Evolutionary conservation across 768 basidiomycete genomes (phyloP).

Genomic region (Boletales sp.): DNA sequence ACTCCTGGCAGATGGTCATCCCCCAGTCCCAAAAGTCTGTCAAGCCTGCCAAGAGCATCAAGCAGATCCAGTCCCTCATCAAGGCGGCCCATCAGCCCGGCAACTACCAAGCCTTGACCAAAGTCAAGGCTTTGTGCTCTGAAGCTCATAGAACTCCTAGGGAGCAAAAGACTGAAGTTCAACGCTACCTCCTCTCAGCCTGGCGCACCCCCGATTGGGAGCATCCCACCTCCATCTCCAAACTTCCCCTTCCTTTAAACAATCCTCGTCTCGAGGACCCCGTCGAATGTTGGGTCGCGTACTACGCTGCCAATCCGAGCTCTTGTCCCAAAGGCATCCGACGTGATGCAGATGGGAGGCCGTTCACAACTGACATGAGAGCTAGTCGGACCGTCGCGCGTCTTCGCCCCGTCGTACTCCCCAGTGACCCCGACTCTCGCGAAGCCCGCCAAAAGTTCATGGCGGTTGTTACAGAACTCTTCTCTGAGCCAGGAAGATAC

Average conservation of each 20-base stretch:
- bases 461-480: slow-evolving; percentile 37
- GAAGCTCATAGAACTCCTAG: slow-evolving; percentile 43
- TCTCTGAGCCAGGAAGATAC: slow-evolving; percentile 40
- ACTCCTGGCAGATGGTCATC: slow-evolving; percentile 23
- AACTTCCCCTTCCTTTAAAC: slow-evolving; percentile 25
- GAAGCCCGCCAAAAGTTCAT: slow-evolving; percentile 39
- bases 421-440: slow-evolving; percentile 30
- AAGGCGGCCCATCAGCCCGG: slow-evolving; percentile 41
- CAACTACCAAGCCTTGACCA: slow-evolving; percentile 37
- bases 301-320: slow-evolving; percentile 40
- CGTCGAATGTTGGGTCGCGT: slow-evolving; percentile 43
- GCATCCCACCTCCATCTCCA: slow-evolving; percentile 18
- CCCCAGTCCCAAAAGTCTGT: slow-evolving; percentile 11
- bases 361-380: slow-evolving; percentile 40
- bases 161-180: slow-evolving; percentile 43
- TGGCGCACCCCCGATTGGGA: slow-evolving; percentile 43
- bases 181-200: slow-evolving; percentile 38
- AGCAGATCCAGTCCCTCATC: slow-evolving; percentile 42
- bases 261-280: slow-evolving; percentile 48
- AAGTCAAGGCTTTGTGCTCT: slow-evolving; percentile 43
- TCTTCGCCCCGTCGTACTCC: slow-evolving; percentile 39
- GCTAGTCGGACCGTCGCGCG: slow-evolving; percentile 48
- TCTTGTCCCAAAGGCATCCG: slow-evolving; percentile 50
- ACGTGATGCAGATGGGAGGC: slow-evolving; percentile 34
- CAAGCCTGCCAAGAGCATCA: slow-evolving; percentile 35